Percentiles rank a stretch among this genome's conserved stretches.
Evolutionary conservation across 257 asterid species (phyloP).

Genomic region (Fraxinus quadrangulata): DNA sequence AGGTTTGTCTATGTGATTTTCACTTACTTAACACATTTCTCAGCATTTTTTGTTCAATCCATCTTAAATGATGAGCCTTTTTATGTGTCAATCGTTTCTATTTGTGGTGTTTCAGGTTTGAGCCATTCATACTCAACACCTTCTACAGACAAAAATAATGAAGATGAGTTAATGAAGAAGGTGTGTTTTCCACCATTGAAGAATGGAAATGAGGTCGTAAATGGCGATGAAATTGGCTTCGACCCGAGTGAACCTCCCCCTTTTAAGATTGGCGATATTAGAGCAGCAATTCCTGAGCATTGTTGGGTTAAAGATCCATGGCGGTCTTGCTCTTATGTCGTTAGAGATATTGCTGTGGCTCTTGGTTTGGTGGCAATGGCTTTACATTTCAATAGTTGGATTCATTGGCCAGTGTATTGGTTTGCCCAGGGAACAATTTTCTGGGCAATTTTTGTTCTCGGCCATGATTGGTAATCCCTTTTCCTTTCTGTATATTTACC

Average conservation of each 20-base stretch:
- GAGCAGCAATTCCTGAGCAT: constrained; percentile 64
- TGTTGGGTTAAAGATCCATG: constrained; percentile 71
- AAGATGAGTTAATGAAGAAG: not conserved
- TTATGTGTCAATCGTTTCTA: not conserved
- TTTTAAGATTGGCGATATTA: constrained; percentile 54
- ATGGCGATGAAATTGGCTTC: constrained; percentile 24
- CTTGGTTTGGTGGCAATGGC: constrained; percentile 44
- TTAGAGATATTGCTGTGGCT: constrained; percentile 39
- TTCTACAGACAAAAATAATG: not conserved
- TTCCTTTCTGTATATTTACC: not conserved
- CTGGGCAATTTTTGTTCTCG: constrained; percentile 75
- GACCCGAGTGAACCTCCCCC: constrained; percentile 69
- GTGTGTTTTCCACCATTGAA: not conserved
- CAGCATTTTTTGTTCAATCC: not conserved
- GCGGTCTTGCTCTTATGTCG: constrained; percentile 51
- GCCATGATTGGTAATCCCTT: constrained; percentile 64
- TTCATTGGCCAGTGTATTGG: constrained; percentile 59
- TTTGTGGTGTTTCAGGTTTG: constrained; percentile 3
- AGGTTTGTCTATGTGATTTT: not conserved
- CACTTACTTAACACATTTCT: not conserved
- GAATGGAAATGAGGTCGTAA: not conserved
- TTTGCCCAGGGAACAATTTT: constrained; percentile 64
- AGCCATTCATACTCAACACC: not conserved
- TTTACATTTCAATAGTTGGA: constrained; percentile 36
- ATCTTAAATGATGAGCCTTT: not conserved